Percentiles rank a stretch among this genome's conserved stretches.
phyloP scores from a whole-genome alignment of 2,329 filamentous ascomycete genomes.

The Calonectria montana region DNA sequence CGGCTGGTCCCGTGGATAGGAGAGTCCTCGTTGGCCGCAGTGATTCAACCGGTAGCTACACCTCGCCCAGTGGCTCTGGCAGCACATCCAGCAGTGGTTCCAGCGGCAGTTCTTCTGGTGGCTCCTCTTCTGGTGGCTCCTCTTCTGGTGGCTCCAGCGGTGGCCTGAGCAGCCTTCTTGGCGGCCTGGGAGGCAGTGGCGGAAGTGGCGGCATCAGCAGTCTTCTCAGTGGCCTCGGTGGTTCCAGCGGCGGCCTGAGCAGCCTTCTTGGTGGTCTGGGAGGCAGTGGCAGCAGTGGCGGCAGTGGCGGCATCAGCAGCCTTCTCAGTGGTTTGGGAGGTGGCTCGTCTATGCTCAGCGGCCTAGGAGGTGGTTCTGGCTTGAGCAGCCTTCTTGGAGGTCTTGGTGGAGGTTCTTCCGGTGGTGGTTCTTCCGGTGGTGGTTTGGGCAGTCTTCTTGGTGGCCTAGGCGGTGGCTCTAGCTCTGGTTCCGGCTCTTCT shows the following conservation, averaged over 20 bases:
- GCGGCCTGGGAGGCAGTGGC: no score
- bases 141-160: not conserved
- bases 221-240: not conserved
- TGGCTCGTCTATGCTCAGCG: no score
- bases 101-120: not conserved
- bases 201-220: not conserved
- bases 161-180: no score
- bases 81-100: no score
- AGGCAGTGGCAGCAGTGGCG: not conserved
- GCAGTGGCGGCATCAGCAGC: not conserved
- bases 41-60: not conserved
- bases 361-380: not conserved
- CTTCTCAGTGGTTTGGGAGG: not conserved
- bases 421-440: not conserved
- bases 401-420: no score
- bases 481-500: no score
- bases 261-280: not conserved
- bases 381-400: no score
- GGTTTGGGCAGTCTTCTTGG: no score
- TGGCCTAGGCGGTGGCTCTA: no score
- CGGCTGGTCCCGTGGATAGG: constrained; percentile 36
- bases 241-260: not conserved
- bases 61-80: not conserved
- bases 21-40: not conserved
- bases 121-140: not conserved